phyloP scores from a whole-genome alignment of 192 early-diverging fungal genomes.

The Podila minutissima region DNA sequence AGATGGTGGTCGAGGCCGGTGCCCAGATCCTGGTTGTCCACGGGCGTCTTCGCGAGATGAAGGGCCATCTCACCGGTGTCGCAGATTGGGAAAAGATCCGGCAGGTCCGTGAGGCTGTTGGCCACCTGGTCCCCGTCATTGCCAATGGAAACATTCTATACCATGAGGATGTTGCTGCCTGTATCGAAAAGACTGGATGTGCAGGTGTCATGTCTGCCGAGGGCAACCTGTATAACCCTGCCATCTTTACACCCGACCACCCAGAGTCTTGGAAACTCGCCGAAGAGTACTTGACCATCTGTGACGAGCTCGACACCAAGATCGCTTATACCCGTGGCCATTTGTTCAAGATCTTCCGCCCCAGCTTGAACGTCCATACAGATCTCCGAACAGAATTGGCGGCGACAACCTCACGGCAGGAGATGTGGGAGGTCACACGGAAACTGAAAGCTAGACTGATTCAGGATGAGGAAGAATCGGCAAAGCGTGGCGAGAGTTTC shows the following conservation, averaged over 20 bases:
- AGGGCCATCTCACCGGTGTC: slow-evolving; percentile 95
- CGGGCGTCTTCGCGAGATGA: slow-evolving; percentile 95
- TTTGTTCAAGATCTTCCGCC: slow-evolving; percentile 92
- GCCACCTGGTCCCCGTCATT: slow-evolving; percentile 81
- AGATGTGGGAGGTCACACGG: slow-evolving; percentile 64
- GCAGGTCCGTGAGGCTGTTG: slow-evolving; percentile 82
- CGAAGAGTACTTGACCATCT: slow-evolving; percentile 91
- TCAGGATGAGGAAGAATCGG: slow-evolving; percentile 25
- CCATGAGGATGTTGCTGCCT: slow-evolving; percentile 86
- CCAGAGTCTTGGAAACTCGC: slow-evolving; percentile 82
- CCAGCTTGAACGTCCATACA: slow-evolving; percentile 77
- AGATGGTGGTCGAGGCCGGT: slow-evolving; percentile 94
- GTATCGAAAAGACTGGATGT: slow-evolving; percentile 84
- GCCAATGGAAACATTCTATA: slow-evolving; percentile 99
- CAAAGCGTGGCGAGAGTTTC: slow-evolving; percentile 18
- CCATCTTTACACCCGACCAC: slow-evolving; percentile 74
- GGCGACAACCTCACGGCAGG: slow-evolving; percentile 65
- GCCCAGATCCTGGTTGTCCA: slow-evolving; percentile 94
- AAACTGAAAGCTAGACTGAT: slow-evolving; percentile 66
- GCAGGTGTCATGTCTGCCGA: slow-evolving; percentile 97
- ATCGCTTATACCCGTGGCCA: slow-evolving; percentile 82
- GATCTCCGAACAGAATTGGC: slow-evolving; percentile 83
- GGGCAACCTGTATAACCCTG: slow-evolving; percentile 89
- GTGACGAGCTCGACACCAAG: slow-evolving; percentile 70
- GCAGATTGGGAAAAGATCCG: slow-evolving; percentile 97